Conservation (phyloP, 139 green algal species). For the Pseudopediastrum boryanum region DNA sequence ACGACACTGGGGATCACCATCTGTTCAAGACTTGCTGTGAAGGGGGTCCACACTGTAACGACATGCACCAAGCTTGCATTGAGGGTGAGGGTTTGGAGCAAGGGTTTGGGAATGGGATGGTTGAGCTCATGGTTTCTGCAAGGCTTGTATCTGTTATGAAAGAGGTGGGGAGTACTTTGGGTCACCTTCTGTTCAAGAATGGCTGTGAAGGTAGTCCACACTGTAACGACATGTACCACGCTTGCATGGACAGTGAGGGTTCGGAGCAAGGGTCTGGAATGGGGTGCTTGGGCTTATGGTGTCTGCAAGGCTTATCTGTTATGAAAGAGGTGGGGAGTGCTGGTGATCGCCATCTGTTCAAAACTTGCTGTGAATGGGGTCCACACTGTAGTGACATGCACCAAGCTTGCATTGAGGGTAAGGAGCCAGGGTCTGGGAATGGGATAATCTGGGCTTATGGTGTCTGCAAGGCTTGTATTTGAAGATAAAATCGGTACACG, state of each 20-base stretch:
- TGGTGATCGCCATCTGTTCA: constrained; percentile 47
- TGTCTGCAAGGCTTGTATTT: no score
- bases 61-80: constrained; percentile 52
- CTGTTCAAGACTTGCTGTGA: constrained; percentile 43
- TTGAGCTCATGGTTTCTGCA: no score
- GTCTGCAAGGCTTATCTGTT: no score
- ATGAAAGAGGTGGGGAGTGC: no score
- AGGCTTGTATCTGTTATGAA: no score
- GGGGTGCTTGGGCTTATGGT: no score
- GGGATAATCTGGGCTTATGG: no score
- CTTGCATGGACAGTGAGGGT: constrained; percentile 36
- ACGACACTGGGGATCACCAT: constrained; percentile 53
- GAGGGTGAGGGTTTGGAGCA: constrained; percentile 17
- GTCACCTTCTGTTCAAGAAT: no score
- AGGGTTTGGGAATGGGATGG: no score
- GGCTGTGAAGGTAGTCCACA: constrained; percentile 31
- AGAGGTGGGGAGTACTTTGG: no score
- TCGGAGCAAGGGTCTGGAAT: not conserved
- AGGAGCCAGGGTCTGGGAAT: not conserved
- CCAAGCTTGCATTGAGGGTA: constrained; percentile 40
- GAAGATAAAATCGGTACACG: no score
- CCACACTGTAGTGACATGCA: constrained; percentile 55
- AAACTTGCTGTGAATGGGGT: constrained; percentile 22
- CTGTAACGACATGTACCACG: constrained; percentile 53
- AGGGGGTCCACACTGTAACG: constrained; percentile 40